Evolutionary conservation across 345 rosid genomes (phyloP), one percentile per base, ranked within the genome.

Genomic region (Barbarea vulgaris): DNA sequence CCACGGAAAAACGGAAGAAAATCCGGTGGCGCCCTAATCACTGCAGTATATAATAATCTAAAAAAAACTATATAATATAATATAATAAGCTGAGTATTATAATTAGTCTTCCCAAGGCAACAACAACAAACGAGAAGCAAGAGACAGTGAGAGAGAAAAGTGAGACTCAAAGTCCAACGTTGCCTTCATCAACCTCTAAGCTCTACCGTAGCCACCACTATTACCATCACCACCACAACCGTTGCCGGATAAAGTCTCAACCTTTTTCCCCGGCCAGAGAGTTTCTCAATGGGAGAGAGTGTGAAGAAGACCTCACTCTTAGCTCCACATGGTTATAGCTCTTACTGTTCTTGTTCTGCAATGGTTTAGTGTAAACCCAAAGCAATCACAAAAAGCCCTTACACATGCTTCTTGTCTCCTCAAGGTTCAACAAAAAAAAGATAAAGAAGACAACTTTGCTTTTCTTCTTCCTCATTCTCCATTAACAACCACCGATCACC

Each of bases 381-480:
- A 84, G 85, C 84, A 81, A 81, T 28, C 81, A 71, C 73, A 59
- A 51, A 59, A 51, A 68, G 79, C 75, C 70, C 19, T 42, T 27
- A 74, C 87, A 84, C 86, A 84, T 84, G 89, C 83, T 72, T 77
- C 78, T 64, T 84, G 86, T 83, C 88, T 83, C 85, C 86, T 79
- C 76, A 74, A 64, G 50, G 9, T 53, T 44, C 70, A 79, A 54
- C 82, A 41, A 36, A 19, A 11, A 31, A 52, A 72, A 77, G 53
- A 72, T 51, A 67, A 73, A 44, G 50, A 22, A 60, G 19, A 52
- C 30, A 57, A 6, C 66, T 73, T 67, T 67, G 41, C 67, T 66
- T 64, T 74, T 59, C 53, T 79, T 63, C 68, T 47, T 62, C 34
- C 24, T 64, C 72, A 55, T 65, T 42, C 0, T 46, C 60, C 56